A percentile compares a stretch with the other conserved stretches of the same genome.
Conservation (phyloP, 2,329 filamentous ascomycete species). For the Aspergillus versicolor region DNA sequence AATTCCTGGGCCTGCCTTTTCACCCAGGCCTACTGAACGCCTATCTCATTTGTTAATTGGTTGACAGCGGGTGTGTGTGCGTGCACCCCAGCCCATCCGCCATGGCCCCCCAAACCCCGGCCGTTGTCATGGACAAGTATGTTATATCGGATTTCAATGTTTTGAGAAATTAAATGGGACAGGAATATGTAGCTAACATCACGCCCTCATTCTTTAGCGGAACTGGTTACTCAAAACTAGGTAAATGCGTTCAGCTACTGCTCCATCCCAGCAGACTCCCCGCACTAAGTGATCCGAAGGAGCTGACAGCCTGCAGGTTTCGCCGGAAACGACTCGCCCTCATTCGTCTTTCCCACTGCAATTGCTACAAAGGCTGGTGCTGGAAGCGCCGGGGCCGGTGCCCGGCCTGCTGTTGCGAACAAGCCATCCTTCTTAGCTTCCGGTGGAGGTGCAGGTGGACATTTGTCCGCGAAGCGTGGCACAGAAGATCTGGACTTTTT, state of each 20-base stretch:
- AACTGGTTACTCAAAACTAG: conserved; percentile 98
- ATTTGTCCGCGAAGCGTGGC: conserved; percentile 87
- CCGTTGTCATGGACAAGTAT: conserved; percentile 99
- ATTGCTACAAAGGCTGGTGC: conserved; percentile 89
- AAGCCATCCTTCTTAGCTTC: conserved; percentile 95
- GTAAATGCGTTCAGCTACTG: conserved; percentile 52
- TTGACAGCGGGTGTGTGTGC: conserved; percentile 20
- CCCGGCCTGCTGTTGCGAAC: conserved; percentile 84
- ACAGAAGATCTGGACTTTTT: conserved; percentile 99
- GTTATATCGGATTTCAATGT: conserved; percentile 40
- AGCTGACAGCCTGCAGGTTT: conserved; percentile 67
- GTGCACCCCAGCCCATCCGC: conserved; percentile 25
- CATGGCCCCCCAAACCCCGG: conserved; percentile 98
- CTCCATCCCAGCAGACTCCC: conserved; percentile 6
- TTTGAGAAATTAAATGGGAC: conserved; percentile 8
- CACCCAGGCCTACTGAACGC: conserved; percentile 1
- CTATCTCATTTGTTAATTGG: conserved; percentile 7
- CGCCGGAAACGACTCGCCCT: conserved; percentile 97
- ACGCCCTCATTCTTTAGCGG: conserved; percentile 62
- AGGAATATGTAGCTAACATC: conserved; percentile 45
- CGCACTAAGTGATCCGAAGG: conserved; percentile 10
- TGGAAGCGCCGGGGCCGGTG: conserved; percentile 68
- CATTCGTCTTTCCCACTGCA: conserved; percentile 97
- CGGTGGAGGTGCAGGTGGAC: conserved; percentile 76
- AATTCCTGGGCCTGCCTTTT: conserved; percentile 1